Conservation (phyloP, 2,329 filamentous ascomycete species). For the Stenocarpella maydis region DNA sequence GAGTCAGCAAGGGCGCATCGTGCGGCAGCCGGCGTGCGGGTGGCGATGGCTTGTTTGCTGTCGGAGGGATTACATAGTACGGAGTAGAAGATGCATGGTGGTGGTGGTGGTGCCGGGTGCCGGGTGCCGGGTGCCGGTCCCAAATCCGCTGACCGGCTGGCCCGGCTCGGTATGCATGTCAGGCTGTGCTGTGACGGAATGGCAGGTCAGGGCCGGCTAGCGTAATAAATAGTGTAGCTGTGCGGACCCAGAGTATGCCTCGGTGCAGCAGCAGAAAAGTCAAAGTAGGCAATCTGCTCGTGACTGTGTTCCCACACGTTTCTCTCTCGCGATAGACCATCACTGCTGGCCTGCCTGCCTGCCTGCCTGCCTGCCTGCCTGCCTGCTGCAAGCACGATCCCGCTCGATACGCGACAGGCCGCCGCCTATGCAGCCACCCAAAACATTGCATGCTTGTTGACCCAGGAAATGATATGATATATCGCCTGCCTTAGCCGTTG, state of each 20-base stretch:
- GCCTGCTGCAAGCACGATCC: conserved; percentile 1
- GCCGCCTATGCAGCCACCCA: not conserved
- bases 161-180: not conserved
- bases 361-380: not conserved
- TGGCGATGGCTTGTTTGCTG: not conserved
- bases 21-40: not conserved
- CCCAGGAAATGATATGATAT: conserved; percentile 8
- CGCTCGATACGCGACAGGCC: conserved; percentile 16
- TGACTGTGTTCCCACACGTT: too few relatives aligned
- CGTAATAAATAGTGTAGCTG: too few relatives aligned
- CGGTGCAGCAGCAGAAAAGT: too few relatives aligned
- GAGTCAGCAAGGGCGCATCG: conserved; percentile 22
- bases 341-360: too few relatives aligned
- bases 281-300: too few relatives aligned
- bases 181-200: too few relatives aligned
- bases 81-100: too few relatives aligned
- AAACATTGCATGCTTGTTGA: not conserved
- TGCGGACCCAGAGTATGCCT: too few relatives aligned
- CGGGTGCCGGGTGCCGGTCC: conserved; percentile 5
- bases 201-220: too few relatives aligned
- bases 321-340: too few relatives aligned
- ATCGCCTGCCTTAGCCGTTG: conserved; percentile 25
- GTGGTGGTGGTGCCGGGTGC: not conserved
- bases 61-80: not conserved
- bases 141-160: not conserved